These are phyloP conservation scores for Colletotrichum kahawae DNA, from an alignment of 2,329 filamentous ascomycete species.

Conservation along the genomic window DNA sequence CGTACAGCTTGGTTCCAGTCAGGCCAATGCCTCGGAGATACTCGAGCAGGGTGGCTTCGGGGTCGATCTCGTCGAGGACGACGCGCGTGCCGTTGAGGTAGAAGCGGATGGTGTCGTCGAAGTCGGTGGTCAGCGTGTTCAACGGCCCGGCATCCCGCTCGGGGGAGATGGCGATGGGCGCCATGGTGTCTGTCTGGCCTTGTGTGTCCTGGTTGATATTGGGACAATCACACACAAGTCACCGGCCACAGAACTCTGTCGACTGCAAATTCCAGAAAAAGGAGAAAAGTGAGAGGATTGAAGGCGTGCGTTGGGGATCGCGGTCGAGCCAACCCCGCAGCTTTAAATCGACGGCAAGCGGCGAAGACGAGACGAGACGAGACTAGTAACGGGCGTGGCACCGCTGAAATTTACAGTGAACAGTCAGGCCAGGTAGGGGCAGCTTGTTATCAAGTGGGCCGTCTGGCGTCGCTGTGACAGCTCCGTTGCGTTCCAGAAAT, in stretches of 20 bases:
- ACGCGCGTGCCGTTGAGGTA: constrained; percentile 95
- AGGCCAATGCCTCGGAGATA: constrained; percentile 92
- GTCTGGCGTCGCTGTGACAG: neutral
- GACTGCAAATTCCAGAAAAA: neutral
- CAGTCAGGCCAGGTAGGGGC: neutral
- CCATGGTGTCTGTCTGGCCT: constrained; percentile 44
- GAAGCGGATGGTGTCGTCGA: constrained; percentile 88
- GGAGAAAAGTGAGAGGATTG: neutral
- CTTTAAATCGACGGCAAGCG: neutral
- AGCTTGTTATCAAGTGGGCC: neutral
- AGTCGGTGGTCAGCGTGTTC: constrained; percentile 71
- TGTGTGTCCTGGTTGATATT: neutral
- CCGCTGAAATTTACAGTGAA: neutral
- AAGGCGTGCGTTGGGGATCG: neutral
- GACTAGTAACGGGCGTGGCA: neutral
- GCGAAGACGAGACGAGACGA: constrained; percentile 10
- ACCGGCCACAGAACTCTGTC: neutral
- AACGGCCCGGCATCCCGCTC: constrained; percentile 40
- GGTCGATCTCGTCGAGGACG: constrained; percentile 83
- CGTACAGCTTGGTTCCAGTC: constrained; percentile 88
- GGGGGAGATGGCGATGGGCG: constrained; percentile 60
- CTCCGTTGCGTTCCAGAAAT: neutral
- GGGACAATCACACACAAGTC: neutral
- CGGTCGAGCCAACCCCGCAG: constrained; percentile 6
- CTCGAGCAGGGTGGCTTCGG: constrained; percentile 89